phyloP scores from a whole-genome alignment of 768 basidiomycete genomes.

The Suillus tomentosus region DNA sequence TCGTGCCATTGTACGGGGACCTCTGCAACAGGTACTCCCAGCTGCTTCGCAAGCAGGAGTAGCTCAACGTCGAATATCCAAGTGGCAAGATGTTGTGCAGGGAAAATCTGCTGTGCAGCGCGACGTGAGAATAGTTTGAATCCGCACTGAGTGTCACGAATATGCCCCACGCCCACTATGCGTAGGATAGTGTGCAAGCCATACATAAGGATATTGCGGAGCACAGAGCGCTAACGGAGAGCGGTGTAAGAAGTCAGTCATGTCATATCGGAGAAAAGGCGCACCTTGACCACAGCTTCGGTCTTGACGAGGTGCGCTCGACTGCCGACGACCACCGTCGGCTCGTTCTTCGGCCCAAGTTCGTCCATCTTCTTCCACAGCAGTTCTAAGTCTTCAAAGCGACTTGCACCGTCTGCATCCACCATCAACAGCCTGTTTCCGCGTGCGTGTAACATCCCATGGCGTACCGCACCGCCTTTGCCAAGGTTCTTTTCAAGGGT shows the following conservation, averaged over 20 bases:
- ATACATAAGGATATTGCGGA: slow-evolving; percentile 94
- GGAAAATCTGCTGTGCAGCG: slow-evolving; percentile 83
- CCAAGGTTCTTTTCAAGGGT: slow-evolving; percentile 80
- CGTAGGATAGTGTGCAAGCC: slow-evolving; percentile 87
- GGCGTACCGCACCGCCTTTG: slow-evolving; percentile 91
- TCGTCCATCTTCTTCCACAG: slow-evolving; percentile 77
- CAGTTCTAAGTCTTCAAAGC: slow-evolving; percentile 80
- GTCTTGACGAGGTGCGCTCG: slow-evolving; percentile 91
- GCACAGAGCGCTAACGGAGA: slow-evolving; percentile 66
- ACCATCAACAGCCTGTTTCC: slow-evolving; percentile 85
- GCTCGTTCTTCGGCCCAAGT: slow-evolving; percentile 48
- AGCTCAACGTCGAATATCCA: slow-evolving; percentile 99
- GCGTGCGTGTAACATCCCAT: slow-evolving; percentile 84
- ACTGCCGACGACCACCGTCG: slow-evolving; percentile 81
- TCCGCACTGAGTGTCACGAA: slow-evolving; percentile 95
- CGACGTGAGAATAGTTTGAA: slow-evolving; percentile 93
- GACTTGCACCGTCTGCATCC: slow-evolving; percentile 93
- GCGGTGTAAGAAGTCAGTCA: background rate
- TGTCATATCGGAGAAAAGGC: slow-evolving; percentile 20
- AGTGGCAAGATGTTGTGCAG: slow-evolving; percentile 79
- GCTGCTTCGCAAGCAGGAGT: slow-evolving; percentile 78
- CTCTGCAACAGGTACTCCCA: slow-evolving; percentile 78
- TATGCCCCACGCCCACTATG: slow-evolving; percentile 86
- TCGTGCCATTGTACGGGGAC: slow-evolving; percentile 94
- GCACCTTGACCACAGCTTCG: slow-evolving; percentile 90